Evolutionary conservation across 352 stramenopile genomes (phyloP).

Genomic region (Thalassiosira hispida): DNA sequence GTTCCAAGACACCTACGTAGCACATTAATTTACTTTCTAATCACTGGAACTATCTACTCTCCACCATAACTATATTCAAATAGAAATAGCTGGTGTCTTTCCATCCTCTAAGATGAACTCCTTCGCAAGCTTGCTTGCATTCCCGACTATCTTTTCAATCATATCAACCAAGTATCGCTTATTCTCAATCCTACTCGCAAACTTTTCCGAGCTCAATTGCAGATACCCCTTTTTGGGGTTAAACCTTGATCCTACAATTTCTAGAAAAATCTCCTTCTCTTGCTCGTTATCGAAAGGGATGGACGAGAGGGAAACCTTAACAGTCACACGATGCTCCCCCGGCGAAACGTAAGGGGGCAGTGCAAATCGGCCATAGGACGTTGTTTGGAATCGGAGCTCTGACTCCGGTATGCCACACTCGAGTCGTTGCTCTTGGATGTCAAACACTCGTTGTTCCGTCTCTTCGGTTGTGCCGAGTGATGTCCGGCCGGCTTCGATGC

Average conservation of each 20-base stretch:
- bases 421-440: slow-evolving; percentile 47
- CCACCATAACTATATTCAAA: neutral
- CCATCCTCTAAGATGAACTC: slow-evolving; percentile 49
- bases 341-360: slow-evolving; percentile 67
- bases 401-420: slow-evolving; percentile 77
- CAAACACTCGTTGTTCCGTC: slow-evolving; percentile 27
- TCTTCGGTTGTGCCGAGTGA: slow-evolving; percentile 51
- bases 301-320: slow-evolving; percentile 57
- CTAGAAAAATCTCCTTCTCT: slow-evolving; percentile 67
- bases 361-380: slow-evolving; percentile 64
- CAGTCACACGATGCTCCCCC: slow-evolving; percentile 69
- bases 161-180: slow-evolving; percentile 77
- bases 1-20: too few species aligned
- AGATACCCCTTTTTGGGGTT: slow-evolving; percentile 64
- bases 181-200: slow-evolving; percentile 83
- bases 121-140: slow-evolving; percentile 59
- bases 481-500: slow-evolving; percentile 59
- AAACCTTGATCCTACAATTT: slow-evolving; percentile 74
- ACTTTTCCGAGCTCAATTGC: slow-evolving; percentile 73
- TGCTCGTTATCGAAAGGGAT: slow-evolving; percentile 63
- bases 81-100: neutral
- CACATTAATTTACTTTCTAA: neutral
- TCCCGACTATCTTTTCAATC: slow-evolving; percentile 74
- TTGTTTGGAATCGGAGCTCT: slow-evolving; percentile 66
- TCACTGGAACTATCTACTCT: neutral